These are phyloP conservation scores for Boletus nobilissimus DNA, from an alignment of 1,284 basidiomycete genomes.

Conservation along the genomic window DNA sequence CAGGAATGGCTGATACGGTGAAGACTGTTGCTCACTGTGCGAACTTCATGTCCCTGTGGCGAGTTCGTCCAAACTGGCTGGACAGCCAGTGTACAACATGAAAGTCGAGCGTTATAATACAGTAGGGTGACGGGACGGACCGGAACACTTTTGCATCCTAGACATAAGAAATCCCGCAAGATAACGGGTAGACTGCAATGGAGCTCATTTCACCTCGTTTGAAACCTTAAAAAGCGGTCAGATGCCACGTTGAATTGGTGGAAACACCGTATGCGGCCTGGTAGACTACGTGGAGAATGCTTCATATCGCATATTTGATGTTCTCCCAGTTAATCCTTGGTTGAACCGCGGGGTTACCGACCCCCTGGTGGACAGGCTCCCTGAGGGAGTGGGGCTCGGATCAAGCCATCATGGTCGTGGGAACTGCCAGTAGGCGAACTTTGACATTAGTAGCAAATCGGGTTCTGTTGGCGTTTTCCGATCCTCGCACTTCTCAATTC, in stretches of 20 bases:
- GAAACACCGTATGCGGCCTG: neutral
- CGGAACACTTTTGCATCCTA: constrained; percentile 28
- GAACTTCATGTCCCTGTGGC: constrained; percentile 60
- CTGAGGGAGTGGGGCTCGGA: no score
- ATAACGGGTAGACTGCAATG: constrained; percentile 13
- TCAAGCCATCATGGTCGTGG: no score
- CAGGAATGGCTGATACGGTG: constrained; percentile 8
- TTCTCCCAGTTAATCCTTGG: no score
- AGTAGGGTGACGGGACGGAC: constrained; percentile 26
- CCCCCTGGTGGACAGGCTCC: no score
- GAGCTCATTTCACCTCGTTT: constrained; percentile 20
- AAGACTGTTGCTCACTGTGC: constrained; percentile 52
- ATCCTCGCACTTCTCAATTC: no score
- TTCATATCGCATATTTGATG: no score
- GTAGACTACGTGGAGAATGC: no score
- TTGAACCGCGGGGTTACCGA: no score
- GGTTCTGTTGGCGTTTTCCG: no score
- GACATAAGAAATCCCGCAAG: neutral
- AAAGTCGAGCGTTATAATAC: neutral
- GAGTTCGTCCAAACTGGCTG: neutral
- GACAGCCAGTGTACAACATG: neutral
- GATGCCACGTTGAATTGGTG: neutral
- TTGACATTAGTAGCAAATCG: no score
- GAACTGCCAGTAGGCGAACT: no score
- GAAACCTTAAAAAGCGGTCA: constrained; percentile 31